Evolutionary conservation across 1,284 basidiomycete genomes (phyloP), one percentile per base, ranked within the genome.

Genomic region (Ceratobasidium sp.): DNA sequence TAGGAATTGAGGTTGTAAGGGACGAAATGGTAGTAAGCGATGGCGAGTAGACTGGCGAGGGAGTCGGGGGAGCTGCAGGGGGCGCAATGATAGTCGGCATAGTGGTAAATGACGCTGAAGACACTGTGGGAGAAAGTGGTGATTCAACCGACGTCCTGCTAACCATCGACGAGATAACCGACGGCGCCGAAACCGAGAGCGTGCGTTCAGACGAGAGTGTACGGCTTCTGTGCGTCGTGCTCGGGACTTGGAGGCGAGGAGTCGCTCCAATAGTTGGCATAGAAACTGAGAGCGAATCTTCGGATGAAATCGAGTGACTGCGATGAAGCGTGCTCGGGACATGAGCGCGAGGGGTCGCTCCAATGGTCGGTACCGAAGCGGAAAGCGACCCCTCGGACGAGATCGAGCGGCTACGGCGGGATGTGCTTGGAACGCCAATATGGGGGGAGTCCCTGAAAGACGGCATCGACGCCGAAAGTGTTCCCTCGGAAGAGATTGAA

Each of bases 31-130:
- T 62, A 7, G 70, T 73, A 10, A 61, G 23, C 13, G 61, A 65
- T 38, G 61, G 73, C 28, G 73, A 75, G 9, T 75, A 61, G 33
- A 62, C 26, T 5, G 73, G 73, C 9, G 79, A 78, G 33, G 81
- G 78, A 20, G 78, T 57, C 3, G 77, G 75, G 12, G 80, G 79
- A 6, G 80, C 77, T 20, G 78, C 68, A 40, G 79, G 79, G 33
- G 79, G 70, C 26, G 65, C 65, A 15, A 71, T 62, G 66, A 73
- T 56, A n/a, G 77, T 77, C 46, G 48, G 70, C 28, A 67, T 69
- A 6, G 80, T 78, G 7, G 80, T 75, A 33, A 76, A 76, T 13
- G 73, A 65, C 17, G 56, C 28, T 3, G 78, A 44, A 13, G 71
- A 69, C 5, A 79, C 48, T 9, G 73, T 33, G 13, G 78, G 62